Evolutionary conservation across 768 basidiomycete genomes (phyloP).

Genomic region (Leccinellum rugosiceps): DNA sequence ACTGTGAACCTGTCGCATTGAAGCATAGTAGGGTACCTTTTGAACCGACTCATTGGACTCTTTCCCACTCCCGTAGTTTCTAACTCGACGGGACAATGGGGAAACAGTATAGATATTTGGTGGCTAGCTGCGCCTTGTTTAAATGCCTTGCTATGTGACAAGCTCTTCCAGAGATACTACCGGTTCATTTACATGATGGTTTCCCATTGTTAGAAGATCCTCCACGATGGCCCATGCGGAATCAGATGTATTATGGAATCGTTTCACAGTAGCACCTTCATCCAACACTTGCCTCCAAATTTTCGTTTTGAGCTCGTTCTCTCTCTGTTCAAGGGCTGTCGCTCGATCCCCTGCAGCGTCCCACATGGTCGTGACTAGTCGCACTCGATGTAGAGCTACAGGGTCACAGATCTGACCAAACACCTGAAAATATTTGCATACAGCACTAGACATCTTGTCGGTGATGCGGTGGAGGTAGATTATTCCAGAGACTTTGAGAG

Average conservation of each 20-base stretch:
- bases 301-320: slow-evolving; percentile 21
- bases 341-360: slow-evolving; percentile 16
- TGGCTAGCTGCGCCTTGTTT: no score
- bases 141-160: no score
- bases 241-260: not conserved
- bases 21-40: not conserved
- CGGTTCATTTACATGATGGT: no score
- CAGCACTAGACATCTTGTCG: slow-evolving; percentile 32
- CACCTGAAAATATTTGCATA: slow-evolving; percentile 28
- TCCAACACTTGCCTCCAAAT: slow-evolving; percentile 22
- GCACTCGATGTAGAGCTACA: slow-evolving; percentile 26
- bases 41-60: slow-evolving; percentile 12
- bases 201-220: not conserved
- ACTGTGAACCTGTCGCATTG: not conserved
- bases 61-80: slow-evolving; percentile 9
- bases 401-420: slow-evolving; percentile 37
- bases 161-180: no score
- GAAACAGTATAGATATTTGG: no score
- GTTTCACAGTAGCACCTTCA: not conserved
- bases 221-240: slow-evolving; percentile 3
- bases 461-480: slow-evolving; percentile 36
- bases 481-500: slow-evolving; percentile 26
- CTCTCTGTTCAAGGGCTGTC: slow-evolving; percentile 9
- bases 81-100: no score
- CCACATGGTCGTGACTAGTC: slow-evolving; percentile 40